Evolutionary conservation across 2,329 filamentous ascomycete species (phyloP).

Genomic region (Anisogramma anomala): DNA sequence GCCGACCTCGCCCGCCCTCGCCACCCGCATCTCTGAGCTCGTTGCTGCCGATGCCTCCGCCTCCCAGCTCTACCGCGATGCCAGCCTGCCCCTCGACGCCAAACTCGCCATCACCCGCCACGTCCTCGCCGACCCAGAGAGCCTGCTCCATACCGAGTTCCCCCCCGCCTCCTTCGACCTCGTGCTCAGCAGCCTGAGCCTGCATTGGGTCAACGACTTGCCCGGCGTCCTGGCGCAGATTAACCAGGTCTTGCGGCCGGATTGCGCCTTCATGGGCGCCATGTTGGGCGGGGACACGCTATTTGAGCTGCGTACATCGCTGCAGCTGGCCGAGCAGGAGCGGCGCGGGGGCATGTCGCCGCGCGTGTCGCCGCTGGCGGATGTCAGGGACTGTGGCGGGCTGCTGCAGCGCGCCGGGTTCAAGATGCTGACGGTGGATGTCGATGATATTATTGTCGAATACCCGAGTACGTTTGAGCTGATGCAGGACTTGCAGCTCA

Average conservation of each 20-base stretch:
- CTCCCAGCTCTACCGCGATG: constrained; percentile 69
- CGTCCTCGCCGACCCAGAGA: constrained; percentile 62
- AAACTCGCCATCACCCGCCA: constrained; percentile 57
- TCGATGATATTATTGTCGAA: constrained; percentile 94
- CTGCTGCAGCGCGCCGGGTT: constrained; percentile 80
- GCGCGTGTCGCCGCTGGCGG: constrained; percentile 81
- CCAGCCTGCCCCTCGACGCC: constrained; percentile 61
- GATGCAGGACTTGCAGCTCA: constrained; percentile 88
- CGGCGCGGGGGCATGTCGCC: constrained; percentile 83
- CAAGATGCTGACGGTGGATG: constrained; percentile 89
- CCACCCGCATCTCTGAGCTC: constrained; percentile 59
- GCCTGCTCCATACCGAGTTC: constrained; percentile 59
- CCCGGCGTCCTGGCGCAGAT: constrained; percentile 75
- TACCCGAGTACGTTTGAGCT: constrained; percentile 82
- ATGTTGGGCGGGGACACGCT: constrained; percentile 95
- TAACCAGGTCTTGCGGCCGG: constrained; percentile 78
- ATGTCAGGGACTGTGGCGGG: constrained; percentile 83
- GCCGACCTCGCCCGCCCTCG: constrained; percentile 53
- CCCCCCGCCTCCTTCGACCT: constrained; percentile 71
- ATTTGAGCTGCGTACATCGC: constrained; percentile 82
- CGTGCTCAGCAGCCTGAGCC: constrained; percentile 73
- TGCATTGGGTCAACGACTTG: constrained; percentile 98
- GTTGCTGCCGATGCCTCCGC: constrained; percentile 74
- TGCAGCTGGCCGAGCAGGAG: constrained; percentile 88
- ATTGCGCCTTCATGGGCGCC: constrained; percentile 82